A percentile compares a stretch with the other conserved stretches of the same genome.
phyloP scores from a whole-genome alignment of 192 early-diverging fungal genomes.

The Tieghemiomyces parasiticus region DNA sequence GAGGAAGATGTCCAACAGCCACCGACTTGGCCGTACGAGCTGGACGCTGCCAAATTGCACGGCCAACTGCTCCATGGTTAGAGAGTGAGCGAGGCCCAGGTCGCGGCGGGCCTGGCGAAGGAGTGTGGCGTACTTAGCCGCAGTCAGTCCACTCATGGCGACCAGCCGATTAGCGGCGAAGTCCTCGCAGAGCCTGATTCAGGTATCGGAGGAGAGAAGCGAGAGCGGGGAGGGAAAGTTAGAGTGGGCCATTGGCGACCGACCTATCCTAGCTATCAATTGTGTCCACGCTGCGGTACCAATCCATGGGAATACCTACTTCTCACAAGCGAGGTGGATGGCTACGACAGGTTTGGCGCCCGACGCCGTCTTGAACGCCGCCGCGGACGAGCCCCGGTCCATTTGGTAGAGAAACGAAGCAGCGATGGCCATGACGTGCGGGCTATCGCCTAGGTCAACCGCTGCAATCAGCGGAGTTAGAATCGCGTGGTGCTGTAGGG shows the following conservation, averaged over 20 bases:
- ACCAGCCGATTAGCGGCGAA: not conserved
- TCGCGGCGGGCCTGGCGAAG: not conserved
- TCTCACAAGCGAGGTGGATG: conserved; percentile 10
- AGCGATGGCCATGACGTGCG: not conserved
- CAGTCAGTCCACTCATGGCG: not conserved
- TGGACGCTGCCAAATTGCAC: conserved; percentile 7
- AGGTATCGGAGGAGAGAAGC: not conserved
- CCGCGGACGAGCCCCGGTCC: not conserved
- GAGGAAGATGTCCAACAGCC: not conserved
- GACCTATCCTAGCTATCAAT: not conserved
- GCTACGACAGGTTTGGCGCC: not conserved
- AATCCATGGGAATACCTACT: not conserved
- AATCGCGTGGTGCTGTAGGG: not conserved
- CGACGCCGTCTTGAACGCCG: not conserved
- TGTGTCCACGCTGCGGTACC: not conserved
- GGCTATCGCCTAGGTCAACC: not conserved
- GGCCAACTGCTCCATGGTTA: conserved; percentile 4
- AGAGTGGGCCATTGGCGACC: not conserved
- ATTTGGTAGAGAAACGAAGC: not conserved
- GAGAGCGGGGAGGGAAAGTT: not conserved
- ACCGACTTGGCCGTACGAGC: not conserved
- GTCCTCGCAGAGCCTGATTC: not conserved
- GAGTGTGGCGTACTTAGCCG: not conserved
- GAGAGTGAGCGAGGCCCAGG: not conserved
- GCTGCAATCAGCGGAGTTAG: not conserved